These are phyloP conservation scores for Mortierella antarctica DNA, from an alignment of 192 early-diverging fungal genomes.

Conservation along the genomic window DNA sequence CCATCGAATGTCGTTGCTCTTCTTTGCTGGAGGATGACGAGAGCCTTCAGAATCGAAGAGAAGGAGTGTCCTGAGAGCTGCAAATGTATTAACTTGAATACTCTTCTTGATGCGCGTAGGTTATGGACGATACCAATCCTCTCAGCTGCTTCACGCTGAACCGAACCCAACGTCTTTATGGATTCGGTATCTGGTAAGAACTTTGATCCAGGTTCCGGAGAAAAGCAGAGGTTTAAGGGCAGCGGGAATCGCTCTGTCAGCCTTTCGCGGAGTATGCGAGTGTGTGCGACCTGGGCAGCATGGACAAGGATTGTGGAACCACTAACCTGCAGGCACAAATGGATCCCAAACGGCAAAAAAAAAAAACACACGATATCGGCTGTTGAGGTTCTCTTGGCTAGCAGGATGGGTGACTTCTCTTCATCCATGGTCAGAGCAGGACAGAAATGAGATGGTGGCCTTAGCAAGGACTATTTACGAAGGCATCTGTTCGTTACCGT, in stretches of 20 bases:
- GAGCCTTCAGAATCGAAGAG: neutral
- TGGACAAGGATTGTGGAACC: constrained; percentile 3
- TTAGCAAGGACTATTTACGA: too few species aligned
- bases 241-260: neutral
- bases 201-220: neutral
- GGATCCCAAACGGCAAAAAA: too few species aligned
- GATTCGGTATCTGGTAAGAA: constrained; percentile 74
- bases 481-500: too few species aligned
- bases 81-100: neutral
- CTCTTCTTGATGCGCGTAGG: constrained; percentile 14
- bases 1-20: too few species aligned
- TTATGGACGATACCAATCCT: constrained; percentile 64
- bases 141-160: constrained; percentile 60
- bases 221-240: neutral
- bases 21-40: too few species aligned
- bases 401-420: too few species aligned
- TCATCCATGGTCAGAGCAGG: too few species aligned
- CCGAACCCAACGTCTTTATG: constrained; percentile 79
- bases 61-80: neutral
- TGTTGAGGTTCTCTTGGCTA: too few species aligned
- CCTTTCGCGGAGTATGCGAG: neutral
- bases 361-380: too few species aligned
- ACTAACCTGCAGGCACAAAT: neutral
- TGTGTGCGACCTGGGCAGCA: neutral
- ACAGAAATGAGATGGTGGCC: too few species aligned